These are phyloP conservation scores for Apophysomyces ossiformis DNA, from an alignment of 371 early-diverging fungal species.

Conservation along the genomic window DNA sequence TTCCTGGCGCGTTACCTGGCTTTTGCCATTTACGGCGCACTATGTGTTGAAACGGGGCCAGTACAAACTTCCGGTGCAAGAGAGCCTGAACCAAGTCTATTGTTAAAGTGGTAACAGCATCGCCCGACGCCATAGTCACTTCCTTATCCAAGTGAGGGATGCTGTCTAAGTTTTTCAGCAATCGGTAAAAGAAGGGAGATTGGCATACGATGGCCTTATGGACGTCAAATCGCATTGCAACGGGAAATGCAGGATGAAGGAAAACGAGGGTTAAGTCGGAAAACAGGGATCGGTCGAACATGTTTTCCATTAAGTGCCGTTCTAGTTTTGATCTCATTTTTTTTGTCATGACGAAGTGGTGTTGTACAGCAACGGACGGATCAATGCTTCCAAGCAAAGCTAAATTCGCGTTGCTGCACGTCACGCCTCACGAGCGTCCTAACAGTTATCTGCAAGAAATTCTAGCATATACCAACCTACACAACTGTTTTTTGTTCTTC, in stretches of 20 bases:
- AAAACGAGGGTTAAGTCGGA: constrained; percentile 45
- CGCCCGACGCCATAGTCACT: neutral
- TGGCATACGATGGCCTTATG: constrained; percentile 48
- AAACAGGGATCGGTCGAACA: constrained; percentile 46
- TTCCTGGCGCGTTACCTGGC: constrained; percentile 14
- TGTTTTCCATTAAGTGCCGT: constrained; percentile 32
- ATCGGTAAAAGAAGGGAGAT: constrained; percentile 39
- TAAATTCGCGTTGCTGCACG: too few relatives aligned
- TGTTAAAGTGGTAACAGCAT: constrained; percentile 23
- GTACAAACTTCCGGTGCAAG: constrained; percentile 35
- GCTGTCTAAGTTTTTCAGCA: constrained; percentile 25
- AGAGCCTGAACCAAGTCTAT: constrained; percentile 42
- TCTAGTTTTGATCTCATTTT: constrained; percentile 19
- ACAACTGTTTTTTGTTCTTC: too few relatives aligned
- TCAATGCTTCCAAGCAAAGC: neutral
- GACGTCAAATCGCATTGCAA: constrained; percentile 47
- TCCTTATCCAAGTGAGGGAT: constrained; percentile 7
- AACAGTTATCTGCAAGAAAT: neutral
- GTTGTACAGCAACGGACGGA: neutral
- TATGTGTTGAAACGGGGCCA: constrained; percentile 52
- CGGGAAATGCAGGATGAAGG: constrained; percentile 44
- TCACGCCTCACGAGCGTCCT: neutral
- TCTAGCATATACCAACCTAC: too few relatives aligned
- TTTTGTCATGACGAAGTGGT: neutral
- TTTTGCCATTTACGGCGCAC: constrained; percentile 49